Evolutionary conservation across 306 rosid species (phyloP), one percentile per base, ranked within the genome.

Genomic region (Amphicarpaea edgeworthii): DNA sequence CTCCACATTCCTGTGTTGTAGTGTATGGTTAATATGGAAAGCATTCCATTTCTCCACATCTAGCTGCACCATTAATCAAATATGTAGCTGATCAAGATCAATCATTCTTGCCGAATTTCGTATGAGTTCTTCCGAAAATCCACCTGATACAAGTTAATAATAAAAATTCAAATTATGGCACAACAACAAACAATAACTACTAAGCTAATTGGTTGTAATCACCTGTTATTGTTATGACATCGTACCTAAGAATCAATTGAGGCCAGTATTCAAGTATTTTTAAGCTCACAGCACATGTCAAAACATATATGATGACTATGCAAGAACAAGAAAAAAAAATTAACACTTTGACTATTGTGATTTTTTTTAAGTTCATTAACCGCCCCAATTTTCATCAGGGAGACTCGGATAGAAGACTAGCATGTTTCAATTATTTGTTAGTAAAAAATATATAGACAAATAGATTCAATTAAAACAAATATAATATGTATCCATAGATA

Each of bases 41-140:
- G 32, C 32, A 28, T 28, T 32, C 34, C 19, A 51, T 49, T 68
- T 61, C 66, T 41, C 77, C 76, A 68, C 55, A 20, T 17, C 57
- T 42, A 7, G 32, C 24, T 51, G 75, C 70, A 65, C 51, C 68
- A 70, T n/a, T n/a, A n/a, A n/a, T 90, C 87, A 95, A 64, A 95
- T 95, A 80, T 95, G 96, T 45, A 95, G 79, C 74, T 89, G 93
- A 54, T 78, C 87, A 15, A 84, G 53, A 64, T 85, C 75, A 28
- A 95, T 77, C 95, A 68, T 82, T 85, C 81, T 87, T 69, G 95
- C 93, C 26, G 83, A 70, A 19, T 90, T 89, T 73, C 77, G 82
- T 76, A 95, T 90, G 70, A 95, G 86, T 81, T 95, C 92, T 92
- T 95, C 83, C 98, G 84, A 58, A 19, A 53, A 80, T 95, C 97